Evolutionary conservation across 306 rosid species (phyloP).

Genomic region (Quillaja saponaria): DNA sequence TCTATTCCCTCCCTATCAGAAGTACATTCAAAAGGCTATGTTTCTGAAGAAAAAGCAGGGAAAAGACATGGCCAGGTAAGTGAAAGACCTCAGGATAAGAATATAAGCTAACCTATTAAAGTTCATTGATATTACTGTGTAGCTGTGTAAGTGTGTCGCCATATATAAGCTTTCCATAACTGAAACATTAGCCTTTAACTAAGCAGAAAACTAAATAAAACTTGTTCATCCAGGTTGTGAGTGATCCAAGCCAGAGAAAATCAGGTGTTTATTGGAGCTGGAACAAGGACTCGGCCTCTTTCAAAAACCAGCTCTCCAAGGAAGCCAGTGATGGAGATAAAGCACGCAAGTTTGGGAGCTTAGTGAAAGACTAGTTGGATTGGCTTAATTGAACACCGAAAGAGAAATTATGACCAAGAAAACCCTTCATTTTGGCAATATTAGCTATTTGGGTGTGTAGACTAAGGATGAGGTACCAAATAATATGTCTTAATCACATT

Average conservation of each 20-base stretch:
- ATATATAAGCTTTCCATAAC: no score
- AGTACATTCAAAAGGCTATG: constrained; percentile 35
- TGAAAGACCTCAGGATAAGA: no score
- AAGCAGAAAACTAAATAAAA: no score
- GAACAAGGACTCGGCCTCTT: constrained; percentile 33
- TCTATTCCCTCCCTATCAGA: constrained; percentile 30
- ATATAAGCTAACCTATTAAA: no score
- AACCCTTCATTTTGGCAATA: not conserved
- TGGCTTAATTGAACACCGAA: constrained; percentile 17
- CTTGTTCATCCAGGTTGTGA: constrained; percentile 30
- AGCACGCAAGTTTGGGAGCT: constrained; percentile 33
- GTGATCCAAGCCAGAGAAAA: constrained; percentile 31
- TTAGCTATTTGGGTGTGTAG: no score
- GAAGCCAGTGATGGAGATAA: constrained; percentile 35
- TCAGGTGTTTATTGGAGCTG: constrained; percentile 41
- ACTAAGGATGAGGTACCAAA: no score
- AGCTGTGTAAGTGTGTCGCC: no score
- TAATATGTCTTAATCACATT: no score
- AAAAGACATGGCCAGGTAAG: constrained; percentile 32
- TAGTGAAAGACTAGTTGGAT: constrained; percentile 34
- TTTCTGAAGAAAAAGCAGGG: constrained; percentile 32
- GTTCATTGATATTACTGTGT: no score
- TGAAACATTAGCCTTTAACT: no score
- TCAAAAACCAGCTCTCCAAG: constrained; percentile 35
- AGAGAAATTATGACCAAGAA: not conserved